Base-by-base conservation (phyloP, 345 rosid genomes). In the Eucalyptus cloeziana region DNA sequence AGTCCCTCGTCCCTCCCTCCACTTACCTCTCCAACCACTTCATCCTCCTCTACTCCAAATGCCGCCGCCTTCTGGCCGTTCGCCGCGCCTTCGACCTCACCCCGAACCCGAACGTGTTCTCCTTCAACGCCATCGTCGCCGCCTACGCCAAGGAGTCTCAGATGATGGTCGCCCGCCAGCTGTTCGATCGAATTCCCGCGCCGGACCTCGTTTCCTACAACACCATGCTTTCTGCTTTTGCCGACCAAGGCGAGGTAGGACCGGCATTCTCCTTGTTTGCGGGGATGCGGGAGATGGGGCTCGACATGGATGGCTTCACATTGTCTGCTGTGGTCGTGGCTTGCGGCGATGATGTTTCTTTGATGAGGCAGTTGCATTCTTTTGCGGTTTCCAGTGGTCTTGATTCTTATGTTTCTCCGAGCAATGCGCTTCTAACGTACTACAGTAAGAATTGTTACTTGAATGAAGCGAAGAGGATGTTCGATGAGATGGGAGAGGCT, bases 21-120 rank as follows among this genome's bases (percentile, higher is more conserved):
- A 95, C 97, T 86, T 95, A 94, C 88, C 94, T 96, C 89, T 95
- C 99, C 93, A 97, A 97, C 87, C 98, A 96, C 90, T 96, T 97
- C 92, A 93, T 94, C 89, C 95, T 96, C 90, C 98, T 97, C 49
- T 96, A 95, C 95, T 96, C 99, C 92, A 96, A 95, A 87, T 96
- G 96, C 92, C 93, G 96, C 87, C 93, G 85, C 67, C 92, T 96
- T 21, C 16, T 89, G 64, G 86, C 92, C 19, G 98, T 99, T 71
- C 92, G 90, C 64, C 89, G 91, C 56, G 92, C 92, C 7, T 97
- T 97, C 86, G 85, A 92, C 87, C 92, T 49, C 54, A 93, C 93
- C 90, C 93, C 87, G 7, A 51, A 91, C 10, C 97, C 96, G 16
- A 96, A 97, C 21, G 92, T 95, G 60, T 96, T 96, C 96, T 93